Base-by-base conservation (phyloP, 2,329 filamentous ascomycete species). In the Simplicillium aogashimaense region DNA sequence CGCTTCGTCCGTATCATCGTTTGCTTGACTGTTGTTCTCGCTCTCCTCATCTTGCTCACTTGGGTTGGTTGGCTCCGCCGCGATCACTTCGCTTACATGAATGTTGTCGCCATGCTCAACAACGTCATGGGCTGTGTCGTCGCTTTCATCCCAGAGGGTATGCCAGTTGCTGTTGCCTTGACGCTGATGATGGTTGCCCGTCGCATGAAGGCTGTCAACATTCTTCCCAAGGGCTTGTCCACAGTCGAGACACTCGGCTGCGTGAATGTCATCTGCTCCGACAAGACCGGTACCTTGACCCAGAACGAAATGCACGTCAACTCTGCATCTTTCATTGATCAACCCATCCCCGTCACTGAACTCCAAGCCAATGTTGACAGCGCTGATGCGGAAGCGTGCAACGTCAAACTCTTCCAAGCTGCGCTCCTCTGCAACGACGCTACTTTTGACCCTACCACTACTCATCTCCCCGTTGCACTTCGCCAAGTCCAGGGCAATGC, bases 241-340 rank as follows among this genome's bases (percentile, higher is more conserved):
- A 66, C 64, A 3, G 61, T 66, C 0, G 64, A 67, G 43, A 66
- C 63, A 0, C 47, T 67, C 4, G 64, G 64, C 2, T 65, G 61
- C 7, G 64, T 67, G 30, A 66, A 61, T 7, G 64, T 66, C 33
- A 61, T 67, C 12, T 67, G 63, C 41, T 64, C 60, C 0, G 62
- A 65, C 44, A 65, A 65, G 50, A 66, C 63, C 0, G 63, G 64
- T 0, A 66, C 63, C 0, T 44, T 66, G 11, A 67, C 64, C 0
- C 58, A 68, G 43, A 67, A 67, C 36, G 56, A 62, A 41, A 70
- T 70, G 67, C 55, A 56, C 17, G 63, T 68, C 30, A 61, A 52
- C 38, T 60, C 59, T 1, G 54, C 58, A 2, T 53, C 57, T 1
- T 63, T 65, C 37, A 50, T 64, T 9, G 61, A 64, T 29, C 47